Evolutionary conservation across 768 basidiomycete species (phyloP).

Genomic region (Grammothele lineata): DNA sequence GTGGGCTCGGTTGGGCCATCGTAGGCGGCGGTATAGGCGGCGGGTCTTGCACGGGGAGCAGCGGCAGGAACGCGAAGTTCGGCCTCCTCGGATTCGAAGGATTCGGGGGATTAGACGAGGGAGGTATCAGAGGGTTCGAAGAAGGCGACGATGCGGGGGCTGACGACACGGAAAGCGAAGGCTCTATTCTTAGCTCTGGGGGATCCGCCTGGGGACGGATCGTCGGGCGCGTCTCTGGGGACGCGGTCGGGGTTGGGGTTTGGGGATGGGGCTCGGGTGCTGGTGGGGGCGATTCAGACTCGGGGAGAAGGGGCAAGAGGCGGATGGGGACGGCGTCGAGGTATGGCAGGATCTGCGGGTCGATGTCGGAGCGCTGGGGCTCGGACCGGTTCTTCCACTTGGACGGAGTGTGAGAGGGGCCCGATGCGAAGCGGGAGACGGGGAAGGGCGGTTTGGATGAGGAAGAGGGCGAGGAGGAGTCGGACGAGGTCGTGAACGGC

Average conservation of each 20-base stretch:
- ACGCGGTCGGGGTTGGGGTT: constrained; percentile 5
- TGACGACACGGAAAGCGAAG: not conserved
- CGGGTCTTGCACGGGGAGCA: constrained; percentile 23
- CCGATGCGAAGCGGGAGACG: constrained; percentile 33
- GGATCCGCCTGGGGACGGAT: constrained; percentile 6
- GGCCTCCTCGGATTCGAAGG: constrained; percentile 3
- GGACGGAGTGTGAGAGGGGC: constrained; percentile 38
- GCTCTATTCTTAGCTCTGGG: constrained; percentile 10
- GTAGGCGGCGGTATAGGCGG: constrained; percentile 5
- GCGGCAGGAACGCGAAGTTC: constrained; percentile 22
- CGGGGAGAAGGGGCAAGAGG: constrained; percentile 49
- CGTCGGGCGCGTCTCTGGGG: constrained; percentile 10
- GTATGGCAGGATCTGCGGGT: constrained; percentile 28
- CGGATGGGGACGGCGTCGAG: constrained; percentile 53
- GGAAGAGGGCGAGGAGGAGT: constrained; percentile 35
- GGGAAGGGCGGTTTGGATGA: constrained; percentile 38
- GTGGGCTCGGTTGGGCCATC: not conserved
- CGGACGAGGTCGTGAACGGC: constrained; percentile 26
- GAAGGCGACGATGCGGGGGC: not conserved
- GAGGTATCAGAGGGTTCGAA: not conserved
- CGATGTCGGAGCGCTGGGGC: constrained; percentile 11
- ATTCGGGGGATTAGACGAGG: not conserved
- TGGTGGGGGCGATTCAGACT: not conserved
- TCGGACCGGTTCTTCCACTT: constrained; percentile 29
- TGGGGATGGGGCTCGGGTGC: constrained; percentile 10